Conservation (phyloP, 2,329 filamentous ascomycete species). For the Cercospora sp. region DNA sequence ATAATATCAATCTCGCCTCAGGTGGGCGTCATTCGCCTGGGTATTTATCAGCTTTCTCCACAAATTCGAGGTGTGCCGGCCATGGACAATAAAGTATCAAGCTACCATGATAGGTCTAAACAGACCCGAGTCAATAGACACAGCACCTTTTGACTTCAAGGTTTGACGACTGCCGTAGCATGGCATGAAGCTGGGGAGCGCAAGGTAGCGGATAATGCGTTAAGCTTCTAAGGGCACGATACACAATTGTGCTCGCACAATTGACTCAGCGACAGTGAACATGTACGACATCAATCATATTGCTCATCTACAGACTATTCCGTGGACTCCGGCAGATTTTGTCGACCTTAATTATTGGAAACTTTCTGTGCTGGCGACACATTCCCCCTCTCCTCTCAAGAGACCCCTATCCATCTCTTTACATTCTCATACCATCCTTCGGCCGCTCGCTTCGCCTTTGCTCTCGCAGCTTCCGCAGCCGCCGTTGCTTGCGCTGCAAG, state of each 20-base stretch:
- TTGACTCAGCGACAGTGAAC: background rate
- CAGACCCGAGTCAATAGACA: background rate
- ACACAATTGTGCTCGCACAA: background rate
- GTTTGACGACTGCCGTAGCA: background rate
- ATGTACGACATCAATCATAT: background rate
- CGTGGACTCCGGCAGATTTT: background rate
- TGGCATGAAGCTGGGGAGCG: background rate
- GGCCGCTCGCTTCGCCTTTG: background rate
- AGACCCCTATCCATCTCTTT: slow-evolving; percentile 6
- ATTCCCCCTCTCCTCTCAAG: background rate
- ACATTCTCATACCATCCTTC: slow-evolving; percentile 1
- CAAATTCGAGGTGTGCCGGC: background rate
- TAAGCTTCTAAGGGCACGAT: background rate
- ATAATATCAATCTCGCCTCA: background rate
- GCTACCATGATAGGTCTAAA: background rate
- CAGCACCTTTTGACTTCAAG: background rate
- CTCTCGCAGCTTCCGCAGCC: background rate
- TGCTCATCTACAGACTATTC: background rate
- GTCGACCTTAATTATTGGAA: background rate
- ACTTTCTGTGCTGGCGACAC: no score
- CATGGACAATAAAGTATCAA: background rate
- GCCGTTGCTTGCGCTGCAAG: background rate
- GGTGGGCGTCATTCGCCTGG: background rate
- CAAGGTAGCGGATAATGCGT: background rate
- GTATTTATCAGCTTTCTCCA: background rate